A percentile compares a stretch with the other conserved stretches of the same genome.
Conservation (phyloP, 805 yeast species). For the Lipomyces kockii region DNA sequence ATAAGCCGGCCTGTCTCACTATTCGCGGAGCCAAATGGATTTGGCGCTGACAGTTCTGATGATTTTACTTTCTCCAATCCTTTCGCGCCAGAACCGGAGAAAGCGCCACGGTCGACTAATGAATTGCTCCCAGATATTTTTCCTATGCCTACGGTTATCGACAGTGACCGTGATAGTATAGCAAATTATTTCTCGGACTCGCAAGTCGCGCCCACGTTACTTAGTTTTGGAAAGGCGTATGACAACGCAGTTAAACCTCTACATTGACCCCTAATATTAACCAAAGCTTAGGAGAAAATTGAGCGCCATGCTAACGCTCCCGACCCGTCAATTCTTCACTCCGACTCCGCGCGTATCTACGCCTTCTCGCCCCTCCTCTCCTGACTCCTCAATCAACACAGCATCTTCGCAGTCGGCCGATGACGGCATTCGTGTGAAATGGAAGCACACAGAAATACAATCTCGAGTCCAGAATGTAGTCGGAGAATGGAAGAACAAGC, state of each 20-base stretch:
- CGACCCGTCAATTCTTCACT: slow-evolving; percentile 40
- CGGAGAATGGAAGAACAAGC: slow-evolving; percentile 20
- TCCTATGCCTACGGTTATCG: slow-evolving; percentile 15
- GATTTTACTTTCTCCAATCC: slow-evolving; percentile 15
- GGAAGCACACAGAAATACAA: slow-evolving; percentile 26
- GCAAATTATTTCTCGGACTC: slow-evolving; percentile 21
- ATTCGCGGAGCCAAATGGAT: not conserved
- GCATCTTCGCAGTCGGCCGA: slow-evolving; percentile 13
- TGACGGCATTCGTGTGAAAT: slow-evolving; percentile 25
- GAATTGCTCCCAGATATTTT: slow-evolving; percentile 9
- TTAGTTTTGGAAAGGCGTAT: slow-evolving; percentile 20
- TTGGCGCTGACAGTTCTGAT: not conserved
- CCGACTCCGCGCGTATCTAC: slow-evolving; percentile 1
- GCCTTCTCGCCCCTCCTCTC: slow-evolving; percentile 18
- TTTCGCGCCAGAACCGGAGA: slow-evolving; percentile 10
- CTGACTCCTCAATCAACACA: slow-evolving; percentile 20
- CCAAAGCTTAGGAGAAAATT: slow-evolving; percentile 31
- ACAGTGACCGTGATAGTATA: slow-evolving; percentile 15
- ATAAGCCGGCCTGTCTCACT: not conserved
- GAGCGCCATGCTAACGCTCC: slow-evolving; percentile 36
- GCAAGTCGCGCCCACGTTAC: slow-evolving; percentile 14
- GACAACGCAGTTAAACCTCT: not conserved
- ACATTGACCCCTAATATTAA: not conserved
- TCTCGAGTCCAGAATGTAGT: slow-evolving; percentile 29
- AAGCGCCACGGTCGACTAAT: slow-evolving; percentile 11